A percentile compares a stretch with the other conserved stretches of the same genome.
These are phyloP conservation scores for Penicillium steckii DNA, from an alignment of 495 filamentous ascomycete genomes.

Conservation along the genomic window DNA sequence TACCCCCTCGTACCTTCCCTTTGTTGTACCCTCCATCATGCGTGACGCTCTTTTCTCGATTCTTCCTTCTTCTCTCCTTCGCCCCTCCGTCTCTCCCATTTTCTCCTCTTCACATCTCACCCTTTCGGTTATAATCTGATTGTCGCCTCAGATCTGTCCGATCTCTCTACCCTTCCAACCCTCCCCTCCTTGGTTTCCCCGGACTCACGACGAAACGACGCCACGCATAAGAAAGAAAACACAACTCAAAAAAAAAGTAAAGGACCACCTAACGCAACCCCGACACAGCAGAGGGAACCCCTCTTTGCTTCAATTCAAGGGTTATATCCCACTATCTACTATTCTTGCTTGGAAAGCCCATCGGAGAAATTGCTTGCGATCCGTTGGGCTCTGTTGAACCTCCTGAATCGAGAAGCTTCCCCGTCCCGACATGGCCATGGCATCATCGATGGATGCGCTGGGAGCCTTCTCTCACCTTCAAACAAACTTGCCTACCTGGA, in stretches of 20 bases:
- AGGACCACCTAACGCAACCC: too few relatives aligned
- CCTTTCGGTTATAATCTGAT: background rate
- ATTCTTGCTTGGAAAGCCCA: background rate
- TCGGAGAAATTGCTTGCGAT: background rate
- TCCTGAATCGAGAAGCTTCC: background rate
- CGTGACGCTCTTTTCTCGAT: constrained; percentile 12
- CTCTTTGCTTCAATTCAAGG: background rate
- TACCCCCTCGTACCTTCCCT: background rate
- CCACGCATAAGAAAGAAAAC: background rate
- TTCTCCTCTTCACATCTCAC: background rate
- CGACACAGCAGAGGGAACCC: background rate
- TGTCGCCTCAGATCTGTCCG: background rate
- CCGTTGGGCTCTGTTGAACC: constrained; percentile 1
- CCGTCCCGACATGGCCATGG: constrained; percentile 18
- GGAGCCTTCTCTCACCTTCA: constrained; percentile 55
- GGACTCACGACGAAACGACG: constrained; percentile 35
- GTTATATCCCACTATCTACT: background rate
- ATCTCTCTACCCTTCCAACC: background rate
- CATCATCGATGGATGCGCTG: constrained; percentile 58
- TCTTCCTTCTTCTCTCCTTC: constrained; percentile 11
- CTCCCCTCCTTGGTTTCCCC: constrained; percentile 8
- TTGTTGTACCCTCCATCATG: constrained; percentile 1
- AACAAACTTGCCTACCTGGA: constrained; percentile 67
- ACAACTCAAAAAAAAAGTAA: background rate
- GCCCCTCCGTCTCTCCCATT: constrained; percentile 14